phyloP scores from a whole-genome alignment of 2,329 filamentous ascomycete species.

The Calonectria naviculata region DNA sequence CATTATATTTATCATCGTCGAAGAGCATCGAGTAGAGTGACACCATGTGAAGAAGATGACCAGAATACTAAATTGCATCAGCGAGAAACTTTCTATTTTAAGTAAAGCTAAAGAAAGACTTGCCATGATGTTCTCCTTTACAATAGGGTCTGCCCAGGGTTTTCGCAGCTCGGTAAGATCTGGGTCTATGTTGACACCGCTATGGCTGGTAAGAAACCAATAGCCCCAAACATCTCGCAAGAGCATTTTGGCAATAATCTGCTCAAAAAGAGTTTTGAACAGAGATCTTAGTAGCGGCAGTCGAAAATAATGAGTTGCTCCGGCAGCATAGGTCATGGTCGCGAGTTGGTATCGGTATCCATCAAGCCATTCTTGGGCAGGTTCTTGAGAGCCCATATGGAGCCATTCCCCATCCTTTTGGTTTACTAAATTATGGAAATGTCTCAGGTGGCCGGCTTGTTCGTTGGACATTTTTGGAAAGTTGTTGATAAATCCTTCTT shows the following conservation, averaged over 20 bases:
- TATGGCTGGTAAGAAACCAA: neutral
- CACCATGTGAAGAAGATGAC: neutral
- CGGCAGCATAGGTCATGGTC: neutral
- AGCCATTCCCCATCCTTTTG: neutral
- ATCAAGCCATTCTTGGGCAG: neutral
- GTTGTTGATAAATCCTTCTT: neutral
- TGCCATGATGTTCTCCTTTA: neutral
- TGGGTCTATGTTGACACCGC: neutral
- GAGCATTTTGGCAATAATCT: neutral
- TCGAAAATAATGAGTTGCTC: neutral
- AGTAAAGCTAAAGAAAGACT: neutral
- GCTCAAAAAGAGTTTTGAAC: neutral
- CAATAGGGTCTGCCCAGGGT: neutral
- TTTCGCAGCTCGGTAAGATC: neutral
- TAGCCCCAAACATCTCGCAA: neutral
- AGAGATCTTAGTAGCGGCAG: neutral
- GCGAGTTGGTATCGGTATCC: neutral
- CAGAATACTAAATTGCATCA: neutral
- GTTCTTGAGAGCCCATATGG: neutral
- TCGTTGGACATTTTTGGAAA: neutral
- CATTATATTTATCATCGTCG: neutral
- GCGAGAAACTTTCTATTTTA: neutral
- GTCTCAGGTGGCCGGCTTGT: neutral
- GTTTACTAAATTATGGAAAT: neutral
- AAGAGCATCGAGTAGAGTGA: neutral